Evolutionary conservation across 148 eudicot genomes (phyloP).

Genomic region (Vaccinium myrtillus): DNA sequence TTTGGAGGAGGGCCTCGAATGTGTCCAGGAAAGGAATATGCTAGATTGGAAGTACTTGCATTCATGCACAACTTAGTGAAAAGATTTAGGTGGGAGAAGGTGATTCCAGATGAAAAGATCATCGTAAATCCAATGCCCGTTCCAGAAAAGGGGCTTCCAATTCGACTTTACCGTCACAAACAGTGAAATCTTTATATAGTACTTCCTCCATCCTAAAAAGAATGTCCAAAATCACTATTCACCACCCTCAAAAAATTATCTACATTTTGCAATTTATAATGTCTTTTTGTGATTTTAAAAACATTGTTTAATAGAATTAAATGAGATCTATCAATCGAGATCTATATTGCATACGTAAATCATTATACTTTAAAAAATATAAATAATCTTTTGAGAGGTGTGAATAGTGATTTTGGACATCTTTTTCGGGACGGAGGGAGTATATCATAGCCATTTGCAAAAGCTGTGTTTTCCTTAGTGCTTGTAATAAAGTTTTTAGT

Average conservation of each 20-base stretch:
- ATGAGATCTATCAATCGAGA: too few relatives aligned
- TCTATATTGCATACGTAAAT: too few relatives aligned
- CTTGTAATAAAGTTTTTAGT: neutral
- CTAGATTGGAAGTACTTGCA: neutral
- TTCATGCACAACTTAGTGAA: slow-evolving; percentile 4
- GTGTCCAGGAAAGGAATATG: neutral
- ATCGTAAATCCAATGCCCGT: neutral
- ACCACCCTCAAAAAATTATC: too few relatives aligned
- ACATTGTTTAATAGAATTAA: too few relatives aligned
- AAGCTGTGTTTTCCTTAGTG: neutral
- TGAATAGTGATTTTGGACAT: too few relatives aligned
- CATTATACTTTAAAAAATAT: too few relatives aligned
- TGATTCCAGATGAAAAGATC: neutral
- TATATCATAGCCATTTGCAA: neutral
- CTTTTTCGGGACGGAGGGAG: too few relatives aligned
- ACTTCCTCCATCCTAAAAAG: too few relatives aligned
- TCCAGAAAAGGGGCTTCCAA: neutral
- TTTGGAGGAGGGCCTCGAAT: neutral
- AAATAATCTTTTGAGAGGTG: too few relatives aligned
- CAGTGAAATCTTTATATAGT: neutral
- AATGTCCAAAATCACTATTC: too few relatives aligned
- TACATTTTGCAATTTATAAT: too few relatives aligned
- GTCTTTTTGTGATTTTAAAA: too few relatives aligned
- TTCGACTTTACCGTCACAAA: neutral
- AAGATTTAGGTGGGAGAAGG: slow-evolving; percentile 8